A percentile compares a stretch with the other conserved stretches of the same genome.
Evolutionary conservation across 306 rosid species (phyloP).

Genomic region (Amphicarpaea edgeworthii): DNA sequence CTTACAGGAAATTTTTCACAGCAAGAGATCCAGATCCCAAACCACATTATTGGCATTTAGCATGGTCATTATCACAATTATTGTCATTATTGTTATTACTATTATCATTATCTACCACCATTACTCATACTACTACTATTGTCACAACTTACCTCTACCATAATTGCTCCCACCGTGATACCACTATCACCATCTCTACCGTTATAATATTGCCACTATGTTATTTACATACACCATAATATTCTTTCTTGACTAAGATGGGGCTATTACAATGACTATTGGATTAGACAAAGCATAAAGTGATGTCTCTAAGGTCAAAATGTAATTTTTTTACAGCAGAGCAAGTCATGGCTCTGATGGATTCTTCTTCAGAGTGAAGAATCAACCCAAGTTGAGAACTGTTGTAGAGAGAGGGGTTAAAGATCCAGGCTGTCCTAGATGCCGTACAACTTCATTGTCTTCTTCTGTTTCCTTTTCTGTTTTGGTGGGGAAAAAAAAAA

Average conservation of each 20-base stretch:
- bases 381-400: conserved; percentile 44
- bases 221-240: neutral
- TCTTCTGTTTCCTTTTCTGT: conserved; percentile 30
- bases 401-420: conserved; percentile 31
- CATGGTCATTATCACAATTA: too few relatives aligned
- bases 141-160: too few relatives aligned
- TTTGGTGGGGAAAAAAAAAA: neutral
- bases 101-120: too few relatives aligned
- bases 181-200: too few relatives aligned
- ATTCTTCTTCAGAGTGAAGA: conserved; percentile 45
- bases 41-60: too few relatives aligned
- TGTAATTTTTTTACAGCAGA: conserved; percentile 36
- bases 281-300: neutral
- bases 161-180: too few relatives aligned
- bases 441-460: conserved; percentile 46
- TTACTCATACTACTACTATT: neutral
- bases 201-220: neutral
- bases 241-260: neutral
- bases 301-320: conserved; percentile 15
- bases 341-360: conserved; percentile 41
- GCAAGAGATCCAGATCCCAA: too few relatives aligned
- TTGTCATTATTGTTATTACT: too few relatives aligned
- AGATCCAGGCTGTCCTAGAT: conserved; percentile 33
- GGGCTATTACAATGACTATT: neutral
- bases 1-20: too few relatives aligned